Percentiles rank a stretch among this genome's conserved stretches.
Evolutionary conservation across 1,284 basidiomycete species (phyloP).

Genomic region (Phellopilus nigrolimitatus): DNA sequence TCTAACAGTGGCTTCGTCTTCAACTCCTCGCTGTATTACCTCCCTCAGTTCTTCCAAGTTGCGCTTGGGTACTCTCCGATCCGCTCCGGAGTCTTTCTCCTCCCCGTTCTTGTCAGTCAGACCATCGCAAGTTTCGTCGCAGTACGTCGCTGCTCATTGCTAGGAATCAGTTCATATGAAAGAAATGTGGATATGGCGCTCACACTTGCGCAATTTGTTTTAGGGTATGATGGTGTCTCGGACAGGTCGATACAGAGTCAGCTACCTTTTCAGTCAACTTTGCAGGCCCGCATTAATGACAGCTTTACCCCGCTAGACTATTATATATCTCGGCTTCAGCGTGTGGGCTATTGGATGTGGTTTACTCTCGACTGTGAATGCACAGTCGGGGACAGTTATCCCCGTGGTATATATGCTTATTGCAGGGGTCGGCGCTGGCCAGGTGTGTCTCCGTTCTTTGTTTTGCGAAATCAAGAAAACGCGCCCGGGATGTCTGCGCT

Average conservation of each 20-base stretch:
- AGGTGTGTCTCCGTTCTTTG: slow-evolving; percentile 7
- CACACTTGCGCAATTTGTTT: too few relatives aligned
- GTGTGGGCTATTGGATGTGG: slow-evolving; percentile 19
- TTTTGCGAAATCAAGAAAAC: not conserved
- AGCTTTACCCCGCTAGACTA: slow-evolving; percentile 1
- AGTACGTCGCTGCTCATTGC: not conserved
- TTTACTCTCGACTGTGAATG: slow-evolving; percentile 14
- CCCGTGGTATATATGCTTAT: slow-evolving; percentile 18
- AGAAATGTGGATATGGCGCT: too few relatives aligned
- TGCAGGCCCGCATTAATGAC: not conserved
- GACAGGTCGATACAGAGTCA: slow-evolving; percentile 14
- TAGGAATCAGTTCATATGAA: not conserved
- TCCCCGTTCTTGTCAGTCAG: slow-evolving; percentile 18
- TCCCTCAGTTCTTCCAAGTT: slow-evolving; percentile 19
- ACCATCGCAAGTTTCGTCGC: slow-evolving; percentile 16
- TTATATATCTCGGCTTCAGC: slow-evolving; percentile 15
- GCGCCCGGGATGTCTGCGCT: not conserved
- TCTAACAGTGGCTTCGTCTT: slow-evolving; percentile 17
- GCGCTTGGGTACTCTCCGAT: slow-evolving; percentile 17
- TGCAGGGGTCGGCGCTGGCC: slow-evolving; percentile 17
- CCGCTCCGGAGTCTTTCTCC: slow-evolving; percentile 15
- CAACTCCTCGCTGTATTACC: slow-evolving; percentile 18
- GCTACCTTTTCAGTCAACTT: not conserved
- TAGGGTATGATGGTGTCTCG: slow-evolving; percentile 16
- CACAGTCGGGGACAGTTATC: not conserved